Conservation (phyloP, 768 basidiomycete genomes). For the Lactarius deliciosus region DNA sequence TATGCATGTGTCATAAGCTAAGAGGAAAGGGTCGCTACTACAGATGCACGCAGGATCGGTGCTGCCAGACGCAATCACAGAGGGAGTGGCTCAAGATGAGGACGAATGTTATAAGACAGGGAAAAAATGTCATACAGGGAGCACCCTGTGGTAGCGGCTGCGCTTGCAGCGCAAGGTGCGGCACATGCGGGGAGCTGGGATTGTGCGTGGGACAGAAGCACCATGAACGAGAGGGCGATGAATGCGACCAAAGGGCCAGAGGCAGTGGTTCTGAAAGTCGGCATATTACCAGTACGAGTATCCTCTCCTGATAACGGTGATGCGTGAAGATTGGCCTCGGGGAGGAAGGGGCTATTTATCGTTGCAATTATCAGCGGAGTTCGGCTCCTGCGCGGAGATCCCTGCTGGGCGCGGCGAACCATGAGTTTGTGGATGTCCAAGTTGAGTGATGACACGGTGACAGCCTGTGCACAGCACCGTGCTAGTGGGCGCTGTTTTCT, state of each 20-base stretch:
- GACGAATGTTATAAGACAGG: neutral
- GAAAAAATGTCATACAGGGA: neutral
- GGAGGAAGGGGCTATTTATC: neutral
- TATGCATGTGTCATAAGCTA: neutral
- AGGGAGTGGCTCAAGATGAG: neutral
- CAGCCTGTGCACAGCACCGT: too few species aligned
- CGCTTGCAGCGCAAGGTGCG: neutral
- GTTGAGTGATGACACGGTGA: neutral
- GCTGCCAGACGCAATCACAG: neutral
- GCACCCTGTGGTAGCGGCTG: neutral
- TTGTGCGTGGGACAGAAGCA: slow-evolving; percentile 5
- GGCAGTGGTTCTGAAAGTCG: neutral
- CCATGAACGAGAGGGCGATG: neutral
- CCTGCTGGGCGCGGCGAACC: neutral
- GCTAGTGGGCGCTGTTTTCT: neutral
- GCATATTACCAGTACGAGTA: neutral
- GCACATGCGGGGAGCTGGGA: neutral
- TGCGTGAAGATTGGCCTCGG: neutral
- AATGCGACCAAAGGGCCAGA: neutral
- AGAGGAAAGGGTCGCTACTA: neutral
- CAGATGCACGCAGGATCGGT: neutral
- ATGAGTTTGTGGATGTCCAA: neutral
- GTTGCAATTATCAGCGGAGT: neutral
- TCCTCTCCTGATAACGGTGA: neutral
- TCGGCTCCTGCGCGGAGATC: neutral